Conservation (phyloP, 2,329 filamentous ascomycete species). For the Emergomyces africanus region DNA sequence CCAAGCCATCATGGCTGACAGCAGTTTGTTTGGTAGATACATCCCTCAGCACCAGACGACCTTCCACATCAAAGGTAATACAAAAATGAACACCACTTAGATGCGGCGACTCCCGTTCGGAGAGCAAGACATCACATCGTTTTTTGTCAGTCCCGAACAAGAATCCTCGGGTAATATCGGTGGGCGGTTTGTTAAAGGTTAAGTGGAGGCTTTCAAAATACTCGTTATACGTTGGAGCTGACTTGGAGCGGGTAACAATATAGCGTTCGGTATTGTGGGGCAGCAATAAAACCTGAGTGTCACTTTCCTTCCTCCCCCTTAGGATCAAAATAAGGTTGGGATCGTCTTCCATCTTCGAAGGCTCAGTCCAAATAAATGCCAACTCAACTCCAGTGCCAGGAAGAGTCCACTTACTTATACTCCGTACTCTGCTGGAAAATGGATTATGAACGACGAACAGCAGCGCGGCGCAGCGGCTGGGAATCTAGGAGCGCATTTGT, state of each 20-base stretch:
- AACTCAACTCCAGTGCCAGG: no score
- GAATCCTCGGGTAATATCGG: slow-evolving; percentile 2
- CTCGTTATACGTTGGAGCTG: background rate
- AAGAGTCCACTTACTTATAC: no score
- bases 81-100: slow-evolving; percentile 4
- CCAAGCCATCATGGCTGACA: slow-evolving; percentile 8
- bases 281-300: background rate
- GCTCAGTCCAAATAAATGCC: no score
- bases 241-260: background rate
- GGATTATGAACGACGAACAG: background rate
- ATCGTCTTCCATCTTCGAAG: background rate
- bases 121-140: slow-evolving; percentile 3
- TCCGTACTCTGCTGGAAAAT: no score
- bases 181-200: slow-evolving; percentile 3
- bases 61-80: slow-evolving; percentile 7
- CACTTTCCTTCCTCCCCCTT: background rate
- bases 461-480: background rate
- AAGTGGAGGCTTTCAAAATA: background rate
- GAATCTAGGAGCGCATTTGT: background rate
- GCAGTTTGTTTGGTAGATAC: slow-evolving; percentile 4
- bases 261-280: slow-evolving; percentile 1
- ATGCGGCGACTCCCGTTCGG: background rate
- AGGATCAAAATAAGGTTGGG: slow-evolving; percentile 3
- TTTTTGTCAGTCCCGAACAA: slow-evolving; percentile 1
- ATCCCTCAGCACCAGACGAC: slow-evolving; percentile 4